Base-by-base conservation (phyloP, 2,329 filamentous ascomycete species). In the Fusarium tjaetaba region DNA sequence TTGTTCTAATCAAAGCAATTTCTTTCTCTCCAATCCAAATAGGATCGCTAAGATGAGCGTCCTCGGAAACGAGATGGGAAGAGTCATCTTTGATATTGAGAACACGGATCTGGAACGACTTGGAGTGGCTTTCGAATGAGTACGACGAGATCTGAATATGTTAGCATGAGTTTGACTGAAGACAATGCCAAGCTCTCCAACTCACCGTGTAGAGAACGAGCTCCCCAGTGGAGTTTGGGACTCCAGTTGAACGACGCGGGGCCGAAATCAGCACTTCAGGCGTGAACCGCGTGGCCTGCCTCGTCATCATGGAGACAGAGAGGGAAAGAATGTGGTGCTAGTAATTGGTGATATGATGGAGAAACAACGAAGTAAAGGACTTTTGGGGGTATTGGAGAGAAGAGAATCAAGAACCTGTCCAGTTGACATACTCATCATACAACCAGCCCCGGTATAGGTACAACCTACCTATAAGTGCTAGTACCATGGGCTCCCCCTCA, bases 261-360 rank as follows among this genome's bases (percentile, higher is more conserved):
- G 93, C 92, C 73, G 91, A 91, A 78, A 96, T 88, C 65, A 96
- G 86, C 74, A 94, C 92, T 85, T 94, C 89, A 9, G 93, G 92
- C 15, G 92, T 94, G 83, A 95, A 93, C 75, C 91, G 92, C 75
- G 87, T 86, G 15, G 91, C 91, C 74, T 88, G 87, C 79, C 93
- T 87, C 13, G 92, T 94, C 93, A 95, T 95, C 73, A 79, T 81
- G 48, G 73, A 75, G 49, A 57, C 56, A 41, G 39, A 60, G 43
- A 49, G 30, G 9, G 20, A 24, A 39, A 57, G 46, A 32, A 56
- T 55, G 24, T 42, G 46, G 34, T 32, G 32, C 38, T 28, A 52
- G 24, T 26, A 32, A 53, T 13, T 30, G 58, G 38, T 11, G 30
- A 62, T 52, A n/a, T 13, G 32, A 61, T 49, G 30, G 11, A 36